phyloP scores from a whole-genome alignment of 208 protist species.

The Trypanosomatidae sp. region DNA sequence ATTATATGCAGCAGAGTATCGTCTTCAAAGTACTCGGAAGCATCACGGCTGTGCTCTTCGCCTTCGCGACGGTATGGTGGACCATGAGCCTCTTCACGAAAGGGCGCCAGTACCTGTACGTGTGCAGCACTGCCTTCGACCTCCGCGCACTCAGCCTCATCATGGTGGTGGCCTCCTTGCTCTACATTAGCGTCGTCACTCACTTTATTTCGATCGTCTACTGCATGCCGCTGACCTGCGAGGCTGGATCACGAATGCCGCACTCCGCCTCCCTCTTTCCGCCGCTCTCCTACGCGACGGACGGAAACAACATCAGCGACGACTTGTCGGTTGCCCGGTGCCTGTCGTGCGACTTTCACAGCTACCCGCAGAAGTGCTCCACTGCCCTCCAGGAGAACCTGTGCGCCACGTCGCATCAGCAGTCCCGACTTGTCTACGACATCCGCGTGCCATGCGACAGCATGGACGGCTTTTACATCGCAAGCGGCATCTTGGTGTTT shows the following conservation, averaged over 20 bases:
- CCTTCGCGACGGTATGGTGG: constrained; percentile 34
- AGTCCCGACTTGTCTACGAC: constrained; percentile 59
- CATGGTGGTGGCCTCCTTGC: constrained; percentile 38
- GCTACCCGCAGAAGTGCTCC: constrained; percentile 50
- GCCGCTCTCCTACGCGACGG: not conserved
- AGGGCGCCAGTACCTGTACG: constrained; percentile 33
- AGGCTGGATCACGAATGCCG: constrained; percentile 28
- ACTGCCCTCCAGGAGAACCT: constrained; percentile 25
- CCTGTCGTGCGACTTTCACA: constrained; percentile 40
- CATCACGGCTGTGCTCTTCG: constrained; percentile 22
- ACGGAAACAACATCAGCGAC: not conserved
- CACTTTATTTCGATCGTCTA: constrained; percentile 60
- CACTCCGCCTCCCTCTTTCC: constrained; percentile 41
- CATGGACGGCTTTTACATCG: constrained; percentile 44
- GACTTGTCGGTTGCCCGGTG: constrained; percentile 26
- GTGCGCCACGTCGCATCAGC: constrained; percentile 19
- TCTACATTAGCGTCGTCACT: constrained; percentile 66
- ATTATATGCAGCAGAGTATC: constrained; percentile 35
- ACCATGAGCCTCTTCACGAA: constrained; percentile 32
- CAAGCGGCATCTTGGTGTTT: constrained; percentile 37
- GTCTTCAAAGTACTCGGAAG: constrained; percentile 31
- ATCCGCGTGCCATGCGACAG: constrained; percentile 41
- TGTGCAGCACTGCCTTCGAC: constrained; percentile 17
- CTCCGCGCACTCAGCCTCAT: constrained; percentile 30
- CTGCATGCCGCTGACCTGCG: constrained; percentile 49